Percentiles rank a stretch among this genome's conserved stretches.
Evolutionary conservation across 2,329 filamentous ascomycete genomes (phyloP).

Genomic region (Diaporthe sp.): DNA sequence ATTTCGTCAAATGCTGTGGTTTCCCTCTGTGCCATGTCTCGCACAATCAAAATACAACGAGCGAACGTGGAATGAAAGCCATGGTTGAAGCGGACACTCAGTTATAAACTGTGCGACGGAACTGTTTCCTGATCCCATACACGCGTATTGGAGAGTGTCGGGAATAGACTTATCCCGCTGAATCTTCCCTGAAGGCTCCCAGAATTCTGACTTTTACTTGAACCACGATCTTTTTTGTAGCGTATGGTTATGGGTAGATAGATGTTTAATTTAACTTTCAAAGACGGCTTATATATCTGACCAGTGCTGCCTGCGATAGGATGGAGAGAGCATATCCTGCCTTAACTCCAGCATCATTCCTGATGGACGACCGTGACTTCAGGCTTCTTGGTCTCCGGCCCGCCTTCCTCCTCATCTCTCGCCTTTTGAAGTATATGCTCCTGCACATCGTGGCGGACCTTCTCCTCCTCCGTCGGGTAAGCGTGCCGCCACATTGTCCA

Average conservation of each 20-base stretch:
- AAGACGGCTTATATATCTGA: neutral
- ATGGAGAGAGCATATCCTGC: neutral
- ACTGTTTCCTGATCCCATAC: too few relatives aligned
- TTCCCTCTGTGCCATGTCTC: neutral
- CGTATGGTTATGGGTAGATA: rapidly evolving
- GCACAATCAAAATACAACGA: too few relatives aligned
- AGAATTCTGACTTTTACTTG: neutral
- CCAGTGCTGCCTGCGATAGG: neutral
- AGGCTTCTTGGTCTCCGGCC: neutral
- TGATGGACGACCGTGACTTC: slow-evolving; percentile 23
- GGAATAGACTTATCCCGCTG: neutral
- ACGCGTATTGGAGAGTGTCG: neutral
- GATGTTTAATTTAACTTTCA: too few relatives aligned
- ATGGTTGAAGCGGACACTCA: neutral
- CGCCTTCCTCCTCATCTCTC: slow-evolving; percentile 17
- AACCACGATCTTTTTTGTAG: neutral
- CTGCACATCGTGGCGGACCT: slow-evolving; percentile 41
- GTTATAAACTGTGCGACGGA: neutral
- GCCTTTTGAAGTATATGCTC: slow-evolving; percentile 8
- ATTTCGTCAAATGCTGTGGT: neutral
- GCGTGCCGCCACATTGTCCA: slow-evolving; percentile 57
- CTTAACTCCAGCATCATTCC: neutral
- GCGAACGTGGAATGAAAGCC: too few relatives aligned
- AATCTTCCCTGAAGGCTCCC: too few relatives aligned
- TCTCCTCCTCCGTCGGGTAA: slow-evolving; percentile 50